Evolutionary conservation across 2,329 filamentous ascomycete genomes (phyloP).

Genomic region (Alternaria burnsii): DNA sequence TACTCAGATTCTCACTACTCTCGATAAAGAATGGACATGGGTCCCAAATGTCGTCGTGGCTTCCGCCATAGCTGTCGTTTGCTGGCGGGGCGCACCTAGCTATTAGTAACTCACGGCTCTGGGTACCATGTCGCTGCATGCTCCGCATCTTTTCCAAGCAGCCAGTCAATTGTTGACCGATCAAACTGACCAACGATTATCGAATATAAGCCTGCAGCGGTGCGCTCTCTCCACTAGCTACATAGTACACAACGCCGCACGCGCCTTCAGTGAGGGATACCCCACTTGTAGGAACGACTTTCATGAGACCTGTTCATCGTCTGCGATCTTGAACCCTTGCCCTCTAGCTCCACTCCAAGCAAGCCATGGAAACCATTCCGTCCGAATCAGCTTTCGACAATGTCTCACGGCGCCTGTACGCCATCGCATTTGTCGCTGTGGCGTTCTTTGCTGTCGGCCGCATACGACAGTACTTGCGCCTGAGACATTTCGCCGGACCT

Average conservation of each 20-base stretch:
- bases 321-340: constrained; percentile 11
- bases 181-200: neutral
- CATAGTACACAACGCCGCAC: constrained; percentile 6
- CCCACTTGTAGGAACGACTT: constrained; percentile 12
- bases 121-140: constrained; percentile 1
- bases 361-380: constrained; percentile 20
- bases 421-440: constrained; percentile 18
- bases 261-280: constrained; percentile 6
- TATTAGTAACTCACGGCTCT: neutral
- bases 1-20: neutral
- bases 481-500: constrained; percentile 46
- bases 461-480: constrained; percentile 38
- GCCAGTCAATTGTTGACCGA: neutral
- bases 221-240: constrained; percentile 6
- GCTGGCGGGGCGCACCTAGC: neutral
- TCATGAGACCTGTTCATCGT: neutral
- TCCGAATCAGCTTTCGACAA: constrained; percentile 15
- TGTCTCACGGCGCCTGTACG: constrained; percentile 22
- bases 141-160: neutral
- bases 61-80: neutral
- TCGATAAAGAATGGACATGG: neutral
- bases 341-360: neutral
- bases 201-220: neutral
- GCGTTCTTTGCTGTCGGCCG: constrained; percentile 30
- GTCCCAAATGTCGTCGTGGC: constrained; percentile 2